Evolutionary conservation across 2,329 filamentous ascomycete genomes (phyloP).

Genomic region (Metarhizium sp.): DNA sequence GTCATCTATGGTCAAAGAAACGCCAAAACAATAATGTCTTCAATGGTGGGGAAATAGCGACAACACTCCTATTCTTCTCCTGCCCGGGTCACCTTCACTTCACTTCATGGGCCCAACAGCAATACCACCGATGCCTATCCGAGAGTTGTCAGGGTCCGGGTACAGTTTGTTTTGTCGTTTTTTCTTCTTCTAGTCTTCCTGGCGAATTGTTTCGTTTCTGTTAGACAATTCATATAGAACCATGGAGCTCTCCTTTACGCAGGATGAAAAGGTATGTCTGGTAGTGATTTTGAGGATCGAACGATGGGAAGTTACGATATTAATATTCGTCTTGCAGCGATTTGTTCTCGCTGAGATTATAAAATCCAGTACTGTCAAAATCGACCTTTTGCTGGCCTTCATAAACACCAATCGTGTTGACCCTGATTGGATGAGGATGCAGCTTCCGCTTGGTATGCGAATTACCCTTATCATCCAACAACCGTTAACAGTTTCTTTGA

Average conservation of each 20-base stretch:
- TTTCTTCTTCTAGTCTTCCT: neutral
- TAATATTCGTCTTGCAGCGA: slow-evolving; percentile 27
- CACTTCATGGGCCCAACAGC: neutral
- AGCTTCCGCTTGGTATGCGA: slow-evolving; percentile 34
- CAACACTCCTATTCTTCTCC: slow-evolving; percentile 3
- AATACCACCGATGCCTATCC: neutral
- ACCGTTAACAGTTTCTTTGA: neutral
- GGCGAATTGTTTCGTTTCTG: neutral
- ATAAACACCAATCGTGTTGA: slow-evolving; percentile 31
- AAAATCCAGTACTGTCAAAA: slow-evolving; percentile 42
- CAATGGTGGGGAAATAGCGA: slow-evolving; percentile 7
- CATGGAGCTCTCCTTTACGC: slow-evolving; percentile 7
- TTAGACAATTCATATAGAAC: neutral
- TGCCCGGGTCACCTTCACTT: slow-evolving; percentile 1
- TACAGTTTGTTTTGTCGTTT: neutral
- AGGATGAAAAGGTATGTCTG: slow-evolving; percentile 9
- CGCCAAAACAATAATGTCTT: slow-evolving; percentile 5
- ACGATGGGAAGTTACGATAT: neutral
- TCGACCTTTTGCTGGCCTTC: slow-evolving; percentile 36
- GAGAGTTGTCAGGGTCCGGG: neutral
- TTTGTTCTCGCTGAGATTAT: slow-evolving; percentile 50
- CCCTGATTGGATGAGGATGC: slow-evolving; percentile 38
- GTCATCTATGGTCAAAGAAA: neutral
- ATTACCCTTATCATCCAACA: neutral
- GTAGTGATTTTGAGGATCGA: neutral